Base-by-base conservation (phyloP, 1,284 basidiomycete genomes). In the Cryptococcus sp. region DNA sequence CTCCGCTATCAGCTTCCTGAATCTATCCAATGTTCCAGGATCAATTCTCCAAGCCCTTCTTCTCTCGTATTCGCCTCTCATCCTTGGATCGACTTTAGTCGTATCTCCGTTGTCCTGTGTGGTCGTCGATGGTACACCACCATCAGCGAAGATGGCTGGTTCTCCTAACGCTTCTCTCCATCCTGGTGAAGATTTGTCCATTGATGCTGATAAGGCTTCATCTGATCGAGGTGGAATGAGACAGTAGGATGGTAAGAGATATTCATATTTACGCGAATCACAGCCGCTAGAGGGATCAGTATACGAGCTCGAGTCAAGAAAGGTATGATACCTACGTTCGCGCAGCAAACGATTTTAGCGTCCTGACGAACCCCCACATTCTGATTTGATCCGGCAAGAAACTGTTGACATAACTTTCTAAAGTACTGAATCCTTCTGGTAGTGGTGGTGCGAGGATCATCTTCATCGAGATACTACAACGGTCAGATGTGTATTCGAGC, bases 191-290 rank as follows among this genome's bases (percentile, higher is more conserved):
- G 62, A 65, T 46, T 61, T 56, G 49, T 75, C 73, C 45, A 87
- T 74, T 41, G 76, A 75, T 49, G 81, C 80, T 59, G 82, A 78
- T 38, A 91, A 80, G 4, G 83, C 81, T 47, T 86, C 85, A 23
- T 80, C 83, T 1, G 90, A 88, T 69, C 88, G 89, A 2, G 96
- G 93, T 2, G 95, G 94, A 15, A 98, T 82, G 57, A 98, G 84
- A 48, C 95, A 83, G 76, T 98, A 97, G 1, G 91, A 88, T 0
- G 96, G 96, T 64, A 99, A 87, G 76, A 91, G 90, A 76, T 98
- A 98, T 48, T 95, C 95, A 79, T 98, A 98, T 77, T 91, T 89
- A 57, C 95, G 83, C 62, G 91, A 94, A 73, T 97, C 94, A 76
- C 92, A 95, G 1, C 84, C 81, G 53, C 90, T 92, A 67, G 49